A percentile compares a stretch with the other conserved stretches of the same genome.
Evolutionary conservation across 2,329 filamentous ascomycete species (phyloP).

Genomic region (Fusarium haematococcum): DNA sequence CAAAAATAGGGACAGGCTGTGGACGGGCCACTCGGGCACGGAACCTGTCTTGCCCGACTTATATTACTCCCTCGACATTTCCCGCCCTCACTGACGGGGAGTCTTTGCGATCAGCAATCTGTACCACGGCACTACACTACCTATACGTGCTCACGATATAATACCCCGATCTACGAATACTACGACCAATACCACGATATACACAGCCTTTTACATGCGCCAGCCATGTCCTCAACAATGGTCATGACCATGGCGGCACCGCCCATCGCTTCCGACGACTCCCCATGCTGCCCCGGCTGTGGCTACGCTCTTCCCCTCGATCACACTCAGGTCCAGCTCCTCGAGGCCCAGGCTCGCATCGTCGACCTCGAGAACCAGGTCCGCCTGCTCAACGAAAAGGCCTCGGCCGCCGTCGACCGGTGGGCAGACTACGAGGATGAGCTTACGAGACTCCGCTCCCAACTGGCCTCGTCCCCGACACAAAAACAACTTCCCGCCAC

Average conservation of each 20-base stretch:
- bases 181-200: neutral
- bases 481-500: slow-evolving; percentile 40
- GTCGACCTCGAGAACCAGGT: slow-evolving; percentile 79
- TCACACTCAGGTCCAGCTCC: slow-evolving; percentile 57
- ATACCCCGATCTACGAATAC: neutral
- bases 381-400: slow-evolving; percentile 76
- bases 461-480: slow-evolving; percentile 41
- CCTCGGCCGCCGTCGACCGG: slow-evolving; percentile 71
- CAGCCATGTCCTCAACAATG: slow-evolving; percentile 46
- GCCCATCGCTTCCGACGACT: slow-evolving; percentile 19
- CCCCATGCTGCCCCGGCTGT: slow-evolving; percentile 63
- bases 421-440: slow-evolving; percentile 87
- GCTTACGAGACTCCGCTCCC: slow-evolving; percentile 68
- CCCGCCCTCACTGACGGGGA: neutral
- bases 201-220: slow-evolving; percentile 7
- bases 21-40: slow-evolving; percentile 1
- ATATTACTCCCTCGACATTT: slow-evolving; percentile 1
- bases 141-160: neutral
- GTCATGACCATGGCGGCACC: slow-evolving; percentile 51
- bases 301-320: slow-evolving; percentile 56
- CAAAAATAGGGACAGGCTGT: slow-evolving; percentile 37
- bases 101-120: neutral
- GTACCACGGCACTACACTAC: neutral
- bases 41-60: slow-evolving; percentile 15
- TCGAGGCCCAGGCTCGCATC: slow-evolving; percentile 70